Percentiles rank a stretch among this genome's conserved stretches.
These are phyloP conservation scores for Penicillium tannophilum DNA, from an alignment of 495 filamentous ascomycete genomes.

Conservation along the genomic window DNA sequence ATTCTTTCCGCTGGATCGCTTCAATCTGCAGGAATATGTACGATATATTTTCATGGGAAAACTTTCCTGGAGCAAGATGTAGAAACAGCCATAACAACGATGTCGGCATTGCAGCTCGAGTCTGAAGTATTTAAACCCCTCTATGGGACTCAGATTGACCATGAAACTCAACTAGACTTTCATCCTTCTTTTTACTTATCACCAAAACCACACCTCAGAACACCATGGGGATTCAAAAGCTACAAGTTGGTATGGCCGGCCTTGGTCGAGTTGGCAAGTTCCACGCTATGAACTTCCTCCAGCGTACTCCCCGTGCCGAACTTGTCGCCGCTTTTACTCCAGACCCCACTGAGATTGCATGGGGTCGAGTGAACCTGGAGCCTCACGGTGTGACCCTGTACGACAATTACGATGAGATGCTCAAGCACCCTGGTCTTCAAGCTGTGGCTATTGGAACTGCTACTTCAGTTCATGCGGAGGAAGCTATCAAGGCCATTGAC, in stretches of 20 bases:
- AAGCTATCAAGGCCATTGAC: conserved; percentile 51
- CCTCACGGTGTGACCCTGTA: conserved; percentile 42
- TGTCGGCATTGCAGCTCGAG: not conserved
- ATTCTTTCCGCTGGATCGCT: conserved; percentile 26
- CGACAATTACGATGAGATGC: conserved; percentile 51
- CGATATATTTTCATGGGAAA: not conserved
- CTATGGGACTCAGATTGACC: not conserved
- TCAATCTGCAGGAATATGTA: not conserved
- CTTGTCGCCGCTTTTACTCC: conserved; percentile 50
- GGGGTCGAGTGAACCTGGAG: conserved; percentile 44
- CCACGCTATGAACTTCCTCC: conserved; percentile 48
- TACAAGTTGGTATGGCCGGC: conserved; percentile 45
- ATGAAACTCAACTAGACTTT: not conserved
- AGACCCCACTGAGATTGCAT: conserved; percentile 41
- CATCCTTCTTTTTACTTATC: not conserved
- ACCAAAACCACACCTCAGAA: not conserved
- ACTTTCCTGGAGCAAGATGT: conserved; percentile 3
- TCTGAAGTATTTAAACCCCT: conserved; percentile 16
- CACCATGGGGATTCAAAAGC: conserved; percentile 37
- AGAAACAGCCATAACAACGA: not conserved
- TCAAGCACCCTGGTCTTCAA: conserved; percentile 48
- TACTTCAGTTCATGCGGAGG: conserved; percentile 44
- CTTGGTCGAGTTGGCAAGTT: conserved; percentile 54
- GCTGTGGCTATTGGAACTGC: conserved; percentile 50
- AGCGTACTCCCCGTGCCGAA: conserved; percentile 47